phyloP scores from a whole-genome alignment of 139 green algal species.

The Mesotaenium endlicherianum region DNA sequence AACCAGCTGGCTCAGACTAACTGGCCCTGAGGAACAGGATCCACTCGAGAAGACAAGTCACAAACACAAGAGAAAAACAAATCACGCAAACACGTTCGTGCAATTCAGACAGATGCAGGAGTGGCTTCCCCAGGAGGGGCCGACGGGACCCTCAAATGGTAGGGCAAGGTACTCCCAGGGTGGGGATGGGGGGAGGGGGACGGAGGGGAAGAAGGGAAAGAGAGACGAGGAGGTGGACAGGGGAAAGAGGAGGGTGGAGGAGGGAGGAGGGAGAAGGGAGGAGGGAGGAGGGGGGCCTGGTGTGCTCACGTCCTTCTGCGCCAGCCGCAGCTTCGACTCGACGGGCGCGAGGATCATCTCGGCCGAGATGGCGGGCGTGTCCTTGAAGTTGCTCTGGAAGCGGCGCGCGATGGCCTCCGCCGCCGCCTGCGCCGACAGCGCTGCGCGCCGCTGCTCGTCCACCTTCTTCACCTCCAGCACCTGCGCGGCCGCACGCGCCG shows the following conservation, averaged over 20 bases:
- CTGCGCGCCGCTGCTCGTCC: constrained; percentile 1
- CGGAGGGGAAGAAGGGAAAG: neutral
- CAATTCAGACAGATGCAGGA: too few relatives aligned
- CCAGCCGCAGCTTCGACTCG: constrained; percentile 32
- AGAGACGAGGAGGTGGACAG: neutral
- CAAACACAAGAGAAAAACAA: too few relatives aligned
- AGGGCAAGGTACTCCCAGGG: neutral
- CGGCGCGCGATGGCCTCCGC: constrained; percentile 31
- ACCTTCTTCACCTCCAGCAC: constrained; percentile 37
- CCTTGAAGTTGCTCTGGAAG: constrained; percentile 27
- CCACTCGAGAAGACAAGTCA: too few relatives aligned
- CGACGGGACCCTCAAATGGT: neutral
- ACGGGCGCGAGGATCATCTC: constrained; percentile 19
- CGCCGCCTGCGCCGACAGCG: constrained; percentile 19
- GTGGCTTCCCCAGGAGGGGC: neutral
- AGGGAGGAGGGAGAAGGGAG: neutral
- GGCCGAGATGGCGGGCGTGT: neutral
- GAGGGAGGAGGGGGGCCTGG: neutral
- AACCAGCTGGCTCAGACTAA: too few relatives aligned
- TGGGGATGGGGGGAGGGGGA: neutral
- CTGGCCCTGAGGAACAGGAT: too few relatives aligned
- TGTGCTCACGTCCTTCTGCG: constrained; percentile 32
- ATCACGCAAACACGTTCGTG: too few relatives aligned
- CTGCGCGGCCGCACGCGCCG: too few relatives aligned
- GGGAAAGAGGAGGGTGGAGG: neutral